These are phyloP conservation scores for Kwoniella newhampshirensis DNA, from an alignment of 768 basidiomycete genomes.

Conservation along the genomic window DNA sequence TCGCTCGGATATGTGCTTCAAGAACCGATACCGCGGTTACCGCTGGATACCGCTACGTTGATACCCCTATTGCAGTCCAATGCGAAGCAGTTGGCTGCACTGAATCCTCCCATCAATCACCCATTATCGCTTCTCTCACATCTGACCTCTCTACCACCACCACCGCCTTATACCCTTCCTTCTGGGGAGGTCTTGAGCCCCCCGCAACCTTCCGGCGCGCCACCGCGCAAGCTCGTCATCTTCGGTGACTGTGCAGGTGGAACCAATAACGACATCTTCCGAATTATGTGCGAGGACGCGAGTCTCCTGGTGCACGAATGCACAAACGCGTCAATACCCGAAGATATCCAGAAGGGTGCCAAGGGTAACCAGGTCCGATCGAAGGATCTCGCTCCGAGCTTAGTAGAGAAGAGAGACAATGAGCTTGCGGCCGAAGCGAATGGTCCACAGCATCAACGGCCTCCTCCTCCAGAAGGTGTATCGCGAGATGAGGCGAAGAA, in stretches of 20 bases:
- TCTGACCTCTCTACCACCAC: conserved; percentile 39
- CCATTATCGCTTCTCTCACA: conserved; percentile 45
- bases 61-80: conserved; percentile 45
- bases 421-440: background rate
- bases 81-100: conserved; percentile 30
- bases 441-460: background rate
- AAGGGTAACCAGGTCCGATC: conserved; percentile 59
- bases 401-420: conserved; percentile 40
- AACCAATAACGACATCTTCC: conserved; percentile 38
- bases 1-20: conserved; percentile 47
- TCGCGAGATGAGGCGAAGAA: conserved; percentile 29
- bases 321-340: conserved; percentile 54
- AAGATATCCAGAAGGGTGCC: conserved; percentile 66
- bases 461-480: conserved; percentile 8
- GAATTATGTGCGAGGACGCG: conserved; percentile 37
- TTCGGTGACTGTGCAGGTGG: conserved; percentile 51
- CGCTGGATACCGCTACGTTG: conserved; percentile 37
- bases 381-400: conserved; percentile 62
- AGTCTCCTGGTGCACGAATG: conserved; percentile 52
- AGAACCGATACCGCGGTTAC: conserved; percentile 43
- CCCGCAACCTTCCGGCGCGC: conserved; percentile 28
- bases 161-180: conserved; percentile 44
- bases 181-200: conserved; percentile 42
- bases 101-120: conserved; percentile 43
- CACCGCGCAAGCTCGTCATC: conserved; percentile 45